These are phyloP conservation scores for Yamadazyma mexicana DNA, from an alignment of 1,139 yeast genomes.

Conservation along the genomic window DNA sequence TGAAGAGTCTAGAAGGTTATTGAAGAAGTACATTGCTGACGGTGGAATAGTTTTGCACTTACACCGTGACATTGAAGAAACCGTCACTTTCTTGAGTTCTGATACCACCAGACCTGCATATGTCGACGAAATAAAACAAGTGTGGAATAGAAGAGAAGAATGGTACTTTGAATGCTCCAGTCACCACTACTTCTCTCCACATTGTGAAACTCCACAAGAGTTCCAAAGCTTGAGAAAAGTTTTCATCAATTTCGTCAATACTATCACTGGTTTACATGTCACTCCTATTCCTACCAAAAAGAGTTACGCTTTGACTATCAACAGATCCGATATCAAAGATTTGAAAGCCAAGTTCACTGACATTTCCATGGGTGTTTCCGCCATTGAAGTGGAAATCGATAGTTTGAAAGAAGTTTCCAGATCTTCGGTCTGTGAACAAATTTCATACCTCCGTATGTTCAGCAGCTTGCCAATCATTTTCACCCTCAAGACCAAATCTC, in stretches of 20 bases:
- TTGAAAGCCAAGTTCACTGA: slow-evolving; percentile 33
- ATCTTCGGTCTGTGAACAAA: slow-evolving; percentile 68
- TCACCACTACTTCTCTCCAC: slow-evolving; percentile 74
- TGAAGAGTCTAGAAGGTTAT: slow-evolving; percentile 59
- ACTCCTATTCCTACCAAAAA: slow-evolving; percentile 50
- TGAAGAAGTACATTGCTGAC: slow-evolving; percentile 52
- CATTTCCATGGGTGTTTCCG: slow-evolving; percentile 60
- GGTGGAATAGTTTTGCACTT: slow-evolving; percentile 86
- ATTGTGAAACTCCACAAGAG: slow-evolving; percentile 58
- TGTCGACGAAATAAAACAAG: slow-evolving; percentile 71
- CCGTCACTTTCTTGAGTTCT: slow-evolving; percentile 66
- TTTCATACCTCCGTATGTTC: slow-evolving; percentile 61
- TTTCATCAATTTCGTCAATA: slow-evolving; percentile 57
- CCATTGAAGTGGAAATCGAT: slow-evolving; percentile 84
- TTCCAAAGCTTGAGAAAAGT: slow-evolving; percentile 59
- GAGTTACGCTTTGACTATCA: slow-evolving; percentile 72
- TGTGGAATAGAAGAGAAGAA: slow-evolving; percentile 78
- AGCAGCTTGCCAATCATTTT: slow-evolving; percentile 77
- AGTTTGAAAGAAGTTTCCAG: slow-evolving; percentile 52
- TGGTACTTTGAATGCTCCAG: slow-evolving; percentile 85
- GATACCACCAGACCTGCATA: slow-evolving; percentile 91
- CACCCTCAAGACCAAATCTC: slow-evolving; percentile 74
- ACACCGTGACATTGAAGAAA: slow-evolving; percentile 83
- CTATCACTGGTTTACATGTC: slow-evolving; percentile 59
- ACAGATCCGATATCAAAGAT: slow-evolving; percentile 33